Conservation (phyloP, 257 asterid species). For the Solanum lycopersicoides region DNA sequence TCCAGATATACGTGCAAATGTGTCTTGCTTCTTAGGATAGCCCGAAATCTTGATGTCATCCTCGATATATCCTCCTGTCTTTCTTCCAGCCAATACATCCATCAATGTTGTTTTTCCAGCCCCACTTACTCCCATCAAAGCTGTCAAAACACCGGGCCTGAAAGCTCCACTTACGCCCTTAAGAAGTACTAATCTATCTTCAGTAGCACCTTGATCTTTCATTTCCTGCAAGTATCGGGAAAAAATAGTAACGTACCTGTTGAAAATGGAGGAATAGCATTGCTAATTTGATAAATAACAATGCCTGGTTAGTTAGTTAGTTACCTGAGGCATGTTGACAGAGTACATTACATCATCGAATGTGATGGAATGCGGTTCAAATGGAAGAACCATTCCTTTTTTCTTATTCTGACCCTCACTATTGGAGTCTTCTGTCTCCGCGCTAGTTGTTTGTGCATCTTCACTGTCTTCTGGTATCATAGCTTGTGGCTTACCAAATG, state of each 20-base stretch:
- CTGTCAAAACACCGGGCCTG: conserved; percentile 80
- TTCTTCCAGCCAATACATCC: conserved; percentile 77
- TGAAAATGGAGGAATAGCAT: background rate
- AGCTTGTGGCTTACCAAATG: conserved; percentile 47
- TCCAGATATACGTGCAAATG: conserved; percentile 68
- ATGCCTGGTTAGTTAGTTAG: background rate
- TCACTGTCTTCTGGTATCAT: conserved; percentile 28
- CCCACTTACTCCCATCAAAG: conserved; percentile 84
- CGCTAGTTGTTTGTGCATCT: conserved; percentile 2
- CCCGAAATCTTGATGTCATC: conserved; percentile 61
- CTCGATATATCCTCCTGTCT: conserved; percentile 75
- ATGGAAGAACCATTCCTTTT: conserved; percentile 86
- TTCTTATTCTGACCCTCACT: conserved; percentile 14
- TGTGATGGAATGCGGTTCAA: conserved; percentile 77
- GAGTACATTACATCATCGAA: conserved; percentile 62
- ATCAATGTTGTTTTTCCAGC: conserved; percentile 80
- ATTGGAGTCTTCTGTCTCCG: conserved; percentile 12
- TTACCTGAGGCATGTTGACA: conserved; percentile 83
- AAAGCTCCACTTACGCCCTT: conserved; percentile 71
- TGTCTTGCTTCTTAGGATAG: conserved; percentile 57
- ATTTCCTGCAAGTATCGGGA: conserved; percentile 38
- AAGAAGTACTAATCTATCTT: conserved; percentile 43
- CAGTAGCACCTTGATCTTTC: conserved; percentile 47
- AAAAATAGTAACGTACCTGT: background rate
- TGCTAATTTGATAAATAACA: background rate